A percentile compares a stretch with the other conserved stretches of the same genome.
These are phyloP conservation scores for Vaccinium darrowii DNA, from an alignment of 148 eudicot species.

Conservation along the genomic window DNA sequence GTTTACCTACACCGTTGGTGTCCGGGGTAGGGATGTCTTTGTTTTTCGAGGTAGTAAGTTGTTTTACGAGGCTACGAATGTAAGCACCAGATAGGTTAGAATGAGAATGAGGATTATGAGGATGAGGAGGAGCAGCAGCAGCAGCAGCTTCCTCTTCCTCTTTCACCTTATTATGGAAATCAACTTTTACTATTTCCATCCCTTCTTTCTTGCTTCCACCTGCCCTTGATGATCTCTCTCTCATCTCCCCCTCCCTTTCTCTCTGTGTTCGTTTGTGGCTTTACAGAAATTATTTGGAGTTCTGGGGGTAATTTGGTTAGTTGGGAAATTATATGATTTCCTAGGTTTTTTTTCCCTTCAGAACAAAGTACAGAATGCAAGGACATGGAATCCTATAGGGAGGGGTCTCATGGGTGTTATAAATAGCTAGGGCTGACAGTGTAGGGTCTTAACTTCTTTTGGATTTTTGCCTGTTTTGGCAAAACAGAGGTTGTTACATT, in stretches of 20 bases:
- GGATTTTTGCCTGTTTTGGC: slow-evolving; percentile 1
- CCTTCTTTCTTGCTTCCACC: slow-evolving; percentile 22
- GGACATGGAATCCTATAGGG: not conserved
- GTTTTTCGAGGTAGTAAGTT: slow-evolving; percentile 50
- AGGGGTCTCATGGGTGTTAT: not conserved
- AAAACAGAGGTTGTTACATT: not conserved
- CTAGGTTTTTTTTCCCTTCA: not conserved
- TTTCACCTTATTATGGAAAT: slow-evolving; percentile 5
- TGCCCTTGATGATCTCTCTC: slow-evolving; percentile 40
- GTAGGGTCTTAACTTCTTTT: slow-evolving; percentile 5
- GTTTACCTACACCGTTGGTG: not conserved
- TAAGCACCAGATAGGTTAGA: slow-evolving; percentile 59
- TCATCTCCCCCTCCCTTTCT: slow-evolving; percentile 20
- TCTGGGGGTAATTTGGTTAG: not conserved
- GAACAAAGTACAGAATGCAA: not conserved
- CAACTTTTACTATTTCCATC: slow-evolving; percentile 14
- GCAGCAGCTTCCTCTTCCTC: slow-evolving; percentile 15
- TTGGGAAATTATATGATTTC: not conserved
- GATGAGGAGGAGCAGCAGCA: slow-evolving; percentile 21
- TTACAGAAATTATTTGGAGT: not conserved
- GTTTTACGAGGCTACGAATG: slow-evolving; percentile 79
- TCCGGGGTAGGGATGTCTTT: slow-evolving; percentile 25
- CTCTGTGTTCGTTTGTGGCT: not conserved
- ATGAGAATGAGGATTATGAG: slow-evolving; percentile 24
- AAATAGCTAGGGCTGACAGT: slow-evolving; percentile 5